Percentiles rank a stretch among this genome's conserved stretches.
These are phyloP conservation scores for Sherardia arvensis DNA, from an alignment of 257 asterid species.

Conservation along the genomic window DNA sequence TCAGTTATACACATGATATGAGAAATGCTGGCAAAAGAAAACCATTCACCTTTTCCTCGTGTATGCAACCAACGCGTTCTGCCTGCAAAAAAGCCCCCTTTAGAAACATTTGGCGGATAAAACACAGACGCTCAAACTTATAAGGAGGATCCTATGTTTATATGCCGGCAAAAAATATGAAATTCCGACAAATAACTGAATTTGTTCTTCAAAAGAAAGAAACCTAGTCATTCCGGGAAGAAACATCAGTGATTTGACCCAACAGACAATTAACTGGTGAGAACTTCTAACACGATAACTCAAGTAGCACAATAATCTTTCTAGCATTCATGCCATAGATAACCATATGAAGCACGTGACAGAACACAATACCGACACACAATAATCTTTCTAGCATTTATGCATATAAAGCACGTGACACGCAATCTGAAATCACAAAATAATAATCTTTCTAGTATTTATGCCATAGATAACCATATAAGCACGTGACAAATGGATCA, in stretches of 20 bases:
- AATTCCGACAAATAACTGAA: background rate
- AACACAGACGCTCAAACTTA: background rate
- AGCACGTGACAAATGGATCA: too few relatives aligned
- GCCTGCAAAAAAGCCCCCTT: background rate
- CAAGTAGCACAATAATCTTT: background rate
- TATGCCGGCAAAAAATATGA: background rate
- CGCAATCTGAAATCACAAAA: background rate
- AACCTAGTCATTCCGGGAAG: background rate
- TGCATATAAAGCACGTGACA: too few relatives aligned
- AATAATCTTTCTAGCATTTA: too few relatives aligned
- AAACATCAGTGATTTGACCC: background rate
- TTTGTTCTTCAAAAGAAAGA: background rate
- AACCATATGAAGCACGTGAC: background rate
- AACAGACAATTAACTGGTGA: background rate
- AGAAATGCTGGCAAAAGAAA: background rate
- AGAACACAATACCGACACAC: background rate
- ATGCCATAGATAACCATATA: too few relatives aligned
- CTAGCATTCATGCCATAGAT: background rate
- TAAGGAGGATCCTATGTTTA: background rate
- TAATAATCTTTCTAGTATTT: too few relatives aligned
- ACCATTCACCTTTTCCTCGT: background rate
- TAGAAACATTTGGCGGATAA: background rate
- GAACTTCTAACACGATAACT: background rate
- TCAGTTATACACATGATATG: background rate
- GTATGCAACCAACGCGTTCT: background rate